Percentiles rank a stretch among this genome's conserved stretches.
Conservation (phyloP, 495 filamentous ascomycete genomes). For the Xylaria castorea region DNA sequence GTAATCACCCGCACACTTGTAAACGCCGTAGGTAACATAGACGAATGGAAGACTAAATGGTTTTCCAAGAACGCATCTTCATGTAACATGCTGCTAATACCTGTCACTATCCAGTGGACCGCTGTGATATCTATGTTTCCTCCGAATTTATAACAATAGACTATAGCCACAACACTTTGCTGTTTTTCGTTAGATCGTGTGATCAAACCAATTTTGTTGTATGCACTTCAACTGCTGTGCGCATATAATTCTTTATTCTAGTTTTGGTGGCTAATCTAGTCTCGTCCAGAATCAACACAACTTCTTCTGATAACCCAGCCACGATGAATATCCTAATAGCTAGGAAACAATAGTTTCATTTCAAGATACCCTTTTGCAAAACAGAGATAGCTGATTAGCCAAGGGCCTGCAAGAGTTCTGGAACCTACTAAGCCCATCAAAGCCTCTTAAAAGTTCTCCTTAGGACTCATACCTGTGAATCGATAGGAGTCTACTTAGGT, state of each 20-base stretch:
- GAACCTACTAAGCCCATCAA: neutral
- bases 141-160: neutral
- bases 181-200: neutral
- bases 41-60: neutral
- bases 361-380: neutral
- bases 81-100: neutral
- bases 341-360: neutral
- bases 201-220: neutral
- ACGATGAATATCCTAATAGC: neutral
- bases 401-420: neutral
- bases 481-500: neutral
- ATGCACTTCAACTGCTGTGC: too few relatives aligned
- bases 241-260: neutral
- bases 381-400: neutral
- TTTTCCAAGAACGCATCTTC: neutral
- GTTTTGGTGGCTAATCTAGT: neutral
- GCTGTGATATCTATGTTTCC: neutral
- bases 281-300: neutral
- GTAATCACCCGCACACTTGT: neutral
- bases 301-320: neutral
- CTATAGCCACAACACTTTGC: neutral
- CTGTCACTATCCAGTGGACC: neutral
- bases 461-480: neutral
- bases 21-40: neutral
- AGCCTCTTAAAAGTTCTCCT: neutral